Evolutionary conservation across 1,284 basidiomycete species (phyloP).

Genomic region (Pseudozyma tsukubaensis): DNA sequence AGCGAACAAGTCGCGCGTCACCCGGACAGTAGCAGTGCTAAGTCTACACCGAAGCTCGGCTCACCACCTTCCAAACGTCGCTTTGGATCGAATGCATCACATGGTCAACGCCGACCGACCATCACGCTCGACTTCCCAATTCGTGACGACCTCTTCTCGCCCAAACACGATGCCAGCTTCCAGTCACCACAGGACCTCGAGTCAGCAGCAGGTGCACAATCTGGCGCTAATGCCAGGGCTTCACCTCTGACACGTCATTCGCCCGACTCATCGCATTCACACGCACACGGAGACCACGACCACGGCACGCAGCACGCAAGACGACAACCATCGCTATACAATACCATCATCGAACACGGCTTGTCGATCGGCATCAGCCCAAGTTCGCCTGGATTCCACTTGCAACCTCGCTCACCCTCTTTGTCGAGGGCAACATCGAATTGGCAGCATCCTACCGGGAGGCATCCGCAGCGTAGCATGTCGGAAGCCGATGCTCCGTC

Average conservation of each 20-base stretch:
- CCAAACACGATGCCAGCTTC: slow-evolving; percentile 15
- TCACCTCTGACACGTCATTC: slow-evolving; percentile 7
- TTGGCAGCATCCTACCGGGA: slow-evolving; percentile 19
- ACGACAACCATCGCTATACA: slow-evolving; percentile 40
- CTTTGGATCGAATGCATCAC: slow-evolving; percentile 1
- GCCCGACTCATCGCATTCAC: slow-evolving; percentile 17
- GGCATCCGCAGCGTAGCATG: slow-evolving; percentile 34
- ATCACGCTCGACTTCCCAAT: slow-evolving; percentile 55
- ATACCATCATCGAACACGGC: slow-evolving; percentile 60
- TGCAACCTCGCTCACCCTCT: slow-evolving; percentile 50
- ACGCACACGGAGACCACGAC: slow-evolving; percentile 17
- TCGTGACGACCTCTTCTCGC: slow-evolving; percentile 37
- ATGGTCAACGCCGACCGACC: slow-evolving; percentile 27
- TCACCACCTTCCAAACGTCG: slow-evolving; percentile 18
- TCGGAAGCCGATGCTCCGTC: slow-evolving; percentile 34
- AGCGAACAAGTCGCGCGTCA: slow-evolving; percentile 2
- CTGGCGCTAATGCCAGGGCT: not conserved
- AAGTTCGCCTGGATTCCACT: slow-evolving; percentile 65
- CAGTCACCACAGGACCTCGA: slow-evolving; percentile 15
- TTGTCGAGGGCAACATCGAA: slow-evolving; percentile 14
- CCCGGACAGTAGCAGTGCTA: slow-evolving; percentile 8
- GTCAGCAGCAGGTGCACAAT: slow-evolving; percentile 14
- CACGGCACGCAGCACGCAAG: not conserved
- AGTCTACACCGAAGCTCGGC: slow-evolving; percentile 12
- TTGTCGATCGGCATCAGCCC: slow-evolving; percentile 65